Evolutionary conservation across 2,329 filamentous ascomycete genomes (phyloP), one percentile per base, ranked within the genome.

Genomic region (Aspergillus tubingensis): DNA sequence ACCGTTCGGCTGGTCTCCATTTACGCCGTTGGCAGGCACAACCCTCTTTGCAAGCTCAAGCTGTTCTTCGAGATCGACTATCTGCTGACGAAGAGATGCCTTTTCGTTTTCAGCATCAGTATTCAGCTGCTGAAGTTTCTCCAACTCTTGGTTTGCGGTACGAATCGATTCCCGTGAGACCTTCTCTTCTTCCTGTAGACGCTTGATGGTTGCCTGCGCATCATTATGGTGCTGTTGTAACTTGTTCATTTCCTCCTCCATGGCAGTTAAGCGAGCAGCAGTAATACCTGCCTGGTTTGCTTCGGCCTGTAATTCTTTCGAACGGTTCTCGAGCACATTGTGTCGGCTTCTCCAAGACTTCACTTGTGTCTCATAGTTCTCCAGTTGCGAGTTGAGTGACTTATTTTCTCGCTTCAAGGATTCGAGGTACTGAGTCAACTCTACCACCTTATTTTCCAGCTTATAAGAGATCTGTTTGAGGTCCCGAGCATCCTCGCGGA

Each of bases 401-500:
- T 96, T 97, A 85, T 99, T 99, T 80, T 96, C 91, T 64, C 89
- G 86, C 82, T 96, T 96, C 85, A 96, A 90, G 8, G 92, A 89
- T 67, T 95, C 93, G 69, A 99, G 80, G 53, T 90, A 91, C 77
- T 99, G 95, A 1, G 95, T 99, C 72, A 99, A 85, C 81, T 99
- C 95, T 64, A 99, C 92, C 64, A 99, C 95, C 87, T 99, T 99
- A 85, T 99, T 98, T 78, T 99, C 95, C 70, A 99, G 83, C 83
- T 96, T 98, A 84, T 99, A 99, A 2, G 95, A 98, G 69, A 99
- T 99, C 79, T 98, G 94, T 84, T 98, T 98, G 76, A 99, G 86
- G 81, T 99, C 96, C 73, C 95, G 91, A 66, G 95, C 95, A 79
- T 99, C 95, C 78, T 97, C 93, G 68, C 95, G 91, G 63, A 96